These are phyloP conservation scores for Hemisphaericaspora nanyangensis DNA, from an alignment of 805 yeast genomes.

Conservation along the genomic window DNA sequence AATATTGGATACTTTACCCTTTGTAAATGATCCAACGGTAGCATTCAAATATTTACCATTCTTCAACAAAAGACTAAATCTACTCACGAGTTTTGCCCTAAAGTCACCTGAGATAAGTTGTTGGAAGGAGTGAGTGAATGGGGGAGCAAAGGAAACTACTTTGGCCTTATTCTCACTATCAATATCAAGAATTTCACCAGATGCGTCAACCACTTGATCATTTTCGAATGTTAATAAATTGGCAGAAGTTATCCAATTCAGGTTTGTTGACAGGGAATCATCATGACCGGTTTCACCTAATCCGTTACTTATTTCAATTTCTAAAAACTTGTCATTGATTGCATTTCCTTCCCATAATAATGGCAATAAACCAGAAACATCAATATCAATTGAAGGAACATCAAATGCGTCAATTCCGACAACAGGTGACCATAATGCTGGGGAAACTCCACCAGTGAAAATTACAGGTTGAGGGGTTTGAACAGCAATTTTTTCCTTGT, in stretches of 20 bases:
- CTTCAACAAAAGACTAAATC: slow-evolving; percentile 31
- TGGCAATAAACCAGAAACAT: slow-evolving; percentile 68
- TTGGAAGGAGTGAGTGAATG: slow-evolving; percentile 29
- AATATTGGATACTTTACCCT: slow-evolving; percentile 33
- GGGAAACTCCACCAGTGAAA: slow-evolving; percentile 79
- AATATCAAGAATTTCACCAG: slow-evolving; percentile 35
- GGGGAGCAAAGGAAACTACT: slow-evolving; percentile 33
- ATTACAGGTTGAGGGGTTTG: slow-evolving; percentile 69
- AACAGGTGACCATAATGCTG: slow-evolving; percentile 76
- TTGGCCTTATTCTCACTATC: slow-evolving; percentile 21
- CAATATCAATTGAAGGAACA: slow-evolving; percentile 64
- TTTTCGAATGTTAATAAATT: slow-evolving; percentile 54
- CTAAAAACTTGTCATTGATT: slow-evolving; percentile 27
- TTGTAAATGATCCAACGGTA: slow-evolving; percentile 23
- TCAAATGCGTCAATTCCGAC: slow-evolving; percentile 76
- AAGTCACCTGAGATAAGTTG: slow-evolving; percentile 39
- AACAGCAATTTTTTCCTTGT: slow-evolving; percentile 56
- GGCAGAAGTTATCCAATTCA: slow-evolving; percentile 61
- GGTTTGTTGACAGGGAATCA: slow-evolving; percentile 27
- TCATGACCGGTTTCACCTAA: slow-evolving; percentile 28
- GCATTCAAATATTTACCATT: slow-evolving; percentile 34
- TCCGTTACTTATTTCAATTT: slow-evolving; percentile 54
- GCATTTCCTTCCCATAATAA: slow-evolving; percentile 51
- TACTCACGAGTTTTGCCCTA: slow-evolving; percentile 28
- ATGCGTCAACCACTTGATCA: slow-evolving; percentile 29